Evolutionary conservation across 2,329 filamentous ascomycete species (phyloP), one percentile per base, ranked within the genome.

Genomic region (Epichloe sibirici): DNA sequence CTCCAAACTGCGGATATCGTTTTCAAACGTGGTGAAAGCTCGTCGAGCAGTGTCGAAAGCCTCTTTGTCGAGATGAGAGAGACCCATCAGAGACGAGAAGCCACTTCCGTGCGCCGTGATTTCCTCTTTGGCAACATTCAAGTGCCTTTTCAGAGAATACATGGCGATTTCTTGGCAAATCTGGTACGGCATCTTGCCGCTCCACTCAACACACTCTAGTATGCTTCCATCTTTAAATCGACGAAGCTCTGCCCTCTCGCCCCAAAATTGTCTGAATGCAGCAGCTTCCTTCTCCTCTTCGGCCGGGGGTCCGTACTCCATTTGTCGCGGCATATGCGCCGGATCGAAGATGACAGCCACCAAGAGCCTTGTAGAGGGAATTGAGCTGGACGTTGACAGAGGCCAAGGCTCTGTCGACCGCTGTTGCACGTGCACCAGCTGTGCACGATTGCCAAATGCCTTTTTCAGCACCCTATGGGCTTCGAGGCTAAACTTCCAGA

Each of bases 161-260:
- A 76, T 73, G 46, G 90, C 71, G 54, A 97, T 93, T 58, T 95
- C 89, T 62, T 89, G 79, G 50, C 89, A 80, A 21, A 95, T 81
- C 6, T 83, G 79, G 3, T 76, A 72, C 1, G 81, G 72, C 1
- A 78, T 73, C 51, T 79, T 76, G 57, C 83, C 78, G 2, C 75
- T 75, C 93, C 93, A 98, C 21, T 95, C 84, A 34, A 97, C 74
- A 62, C 88, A 95, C 67, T 98, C 94, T 8, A 90, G 76, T 58
- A 98, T 96, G 60, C 85, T 91, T 23, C 93, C 93, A 62, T 97
- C 90, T 61, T 90, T 94, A 74, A 98, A 98, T 21, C 93, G 86
- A 57, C 93, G 82, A 45, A 98, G 75, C 66, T 98, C 93, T 1
- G 93, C 81, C 65, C 93, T 95, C 9, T 91, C 85, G 6, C 91